phyloP scores from a whole-genome alignment of 208 protist genomes.

The Acanthamoeba lugdunensis region DNA sequence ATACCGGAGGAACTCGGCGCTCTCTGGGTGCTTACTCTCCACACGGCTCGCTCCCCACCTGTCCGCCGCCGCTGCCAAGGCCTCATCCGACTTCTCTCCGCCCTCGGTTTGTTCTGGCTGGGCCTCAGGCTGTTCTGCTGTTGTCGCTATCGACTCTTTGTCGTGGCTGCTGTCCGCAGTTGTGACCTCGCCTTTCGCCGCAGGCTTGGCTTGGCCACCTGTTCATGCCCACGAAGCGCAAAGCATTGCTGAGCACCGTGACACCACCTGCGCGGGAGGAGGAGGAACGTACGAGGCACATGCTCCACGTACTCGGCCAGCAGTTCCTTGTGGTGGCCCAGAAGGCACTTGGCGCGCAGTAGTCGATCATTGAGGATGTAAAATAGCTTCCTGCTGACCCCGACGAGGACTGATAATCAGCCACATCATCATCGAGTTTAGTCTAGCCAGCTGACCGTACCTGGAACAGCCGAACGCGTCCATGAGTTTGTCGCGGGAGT shows the following conservation, averaged over 20 bases:
- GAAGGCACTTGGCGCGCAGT: constrained; percentile 1
- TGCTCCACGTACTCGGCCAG: neutral
- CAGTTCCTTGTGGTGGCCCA: neutral
- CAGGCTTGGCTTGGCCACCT: neutral
- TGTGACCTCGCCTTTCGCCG: too few species aligned
- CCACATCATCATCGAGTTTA: too few species aligned
- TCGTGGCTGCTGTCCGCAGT: too few species aligned
- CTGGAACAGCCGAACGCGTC: neutral
- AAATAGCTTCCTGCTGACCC: neutral
- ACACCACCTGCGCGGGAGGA: neutral
- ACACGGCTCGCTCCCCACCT: neutral
- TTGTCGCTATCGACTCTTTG: too few species aligned
- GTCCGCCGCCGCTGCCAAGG: neutral
- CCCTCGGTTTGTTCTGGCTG: neutral
- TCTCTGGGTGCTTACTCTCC: neutral
- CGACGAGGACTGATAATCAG: neutral
- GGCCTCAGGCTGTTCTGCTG: too few species aligned
- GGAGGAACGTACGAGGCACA: neutral
- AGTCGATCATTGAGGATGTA: constrained; percentile 36
- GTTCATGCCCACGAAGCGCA: neutral
- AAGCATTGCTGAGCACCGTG: neutral
- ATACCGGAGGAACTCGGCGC: neutral
- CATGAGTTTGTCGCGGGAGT: constrained; percentile 20
- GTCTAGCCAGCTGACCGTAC: neutral
- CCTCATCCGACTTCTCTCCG: neutral